Percentiles rank a stretch among this genome's conserved stretches.
Conservation (phyloP, 129 eudicot species). For the Tagetes erecta region DNA sequence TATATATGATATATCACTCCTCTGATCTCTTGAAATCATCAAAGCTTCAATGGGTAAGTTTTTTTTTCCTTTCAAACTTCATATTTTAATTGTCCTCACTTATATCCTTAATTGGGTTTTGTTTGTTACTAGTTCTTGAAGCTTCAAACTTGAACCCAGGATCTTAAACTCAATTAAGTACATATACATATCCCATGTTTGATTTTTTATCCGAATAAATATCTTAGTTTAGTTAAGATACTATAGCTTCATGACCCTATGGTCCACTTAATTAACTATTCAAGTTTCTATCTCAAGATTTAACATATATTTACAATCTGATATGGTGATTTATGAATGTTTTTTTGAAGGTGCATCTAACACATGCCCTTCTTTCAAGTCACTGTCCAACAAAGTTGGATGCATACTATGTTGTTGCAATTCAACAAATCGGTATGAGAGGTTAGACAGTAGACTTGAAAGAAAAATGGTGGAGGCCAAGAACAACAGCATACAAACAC, state of each 20-base stretch:
- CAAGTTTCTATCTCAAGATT: neutral
- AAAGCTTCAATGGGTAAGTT: slow-evolving; percentile 41
- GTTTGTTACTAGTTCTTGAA: slow-evolving; percentile 13
- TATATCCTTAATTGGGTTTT: slow-evolving; percentile 10
- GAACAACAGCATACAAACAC: slow-evolving; percentile 36
- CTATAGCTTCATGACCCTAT: neutral
- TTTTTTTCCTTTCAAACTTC: neutral
- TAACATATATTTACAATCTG: slow-evolving; percentile 11
- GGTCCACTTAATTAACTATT: neutral
- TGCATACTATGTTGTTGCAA: slow-evolving; percentile 48
- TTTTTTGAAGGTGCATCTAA: slow-evolving; percentile 42
- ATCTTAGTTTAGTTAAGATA: neutral
- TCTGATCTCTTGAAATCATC: slow-evolving; percentile 17
- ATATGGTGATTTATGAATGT: slow-evolving; percentile 15
- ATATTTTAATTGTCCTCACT: slow-evolving; percentile 7
- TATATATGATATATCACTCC: neutral
- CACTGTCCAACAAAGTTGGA: slow-evolving; percentile 50
- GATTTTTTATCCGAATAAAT: slow-evolving; percentile 17
- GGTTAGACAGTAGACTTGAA: slow-evolving; percentile 57
- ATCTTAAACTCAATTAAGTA: too few species aligned
- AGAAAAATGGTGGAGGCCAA: slow-evolving; percentile 65
- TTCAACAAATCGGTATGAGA: slow-evolving; percentile 47
- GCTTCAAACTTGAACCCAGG: neutral
- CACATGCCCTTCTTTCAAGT: slow-evolving; percentile 42
- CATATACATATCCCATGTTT: neutral